Percentiles rank a stretch among this genome's conserved stretches.
Conservation (phyloP, 495 filamentous ascomycete genomes). For the Tuber magnatum region DNA sequence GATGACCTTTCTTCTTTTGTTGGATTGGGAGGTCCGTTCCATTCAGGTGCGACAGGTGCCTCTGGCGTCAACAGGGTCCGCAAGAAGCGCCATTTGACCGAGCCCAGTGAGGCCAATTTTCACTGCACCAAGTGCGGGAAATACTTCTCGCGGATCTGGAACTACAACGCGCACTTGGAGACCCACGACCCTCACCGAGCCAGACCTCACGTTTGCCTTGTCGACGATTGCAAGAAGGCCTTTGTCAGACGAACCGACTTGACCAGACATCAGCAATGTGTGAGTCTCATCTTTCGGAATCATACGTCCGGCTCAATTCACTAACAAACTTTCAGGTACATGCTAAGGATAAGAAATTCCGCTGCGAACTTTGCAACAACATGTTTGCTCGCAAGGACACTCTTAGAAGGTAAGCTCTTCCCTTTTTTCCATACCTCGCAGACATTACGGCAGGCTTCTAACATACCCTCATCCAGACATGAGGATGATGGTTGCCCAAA, state of each 20-base stretch:
- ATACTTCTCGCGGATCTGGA: constrained; percentile 79
- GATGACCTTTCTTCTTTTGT: constrained; percentile 30
- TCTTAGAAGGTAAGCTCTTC: constrained; percentile 57
- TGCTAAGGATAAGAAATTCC: constrained; percentile 62
- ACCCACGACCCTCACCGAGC: constrained; percentile 72
- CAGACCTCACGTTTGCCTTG: constrained; percentile 61
- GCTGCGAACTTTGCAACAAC: constrained; percentile 64
- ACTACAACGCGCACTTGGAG: constrained; percentile 84
- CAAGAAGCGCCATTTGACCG: constrained; percentile 54
- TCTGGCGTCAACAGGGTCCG: constrained; percentile 23
- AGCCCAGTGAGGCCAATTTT: constrained; percentile 67
- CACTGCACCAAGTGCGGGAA: constrained; percentile 69
- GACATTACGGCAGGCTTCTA: constrained; percentile 16
- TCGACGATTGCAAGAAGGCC: constrained; percentile 59
- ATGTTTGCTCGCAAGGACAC: constrained; percentile 79
- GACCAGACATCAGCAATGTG: constrained; percentile 71
- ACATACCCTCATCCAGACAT: constrained; percentile 50
- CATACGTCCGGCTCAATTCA: not conserved
- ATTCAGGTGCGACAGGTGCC: constrained; percentile 16
- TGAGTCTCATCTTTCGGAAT: constrained; percentile 42
- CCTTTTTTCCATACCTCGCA: not conserved
- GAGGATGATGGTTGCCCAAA: constrained; percentile 74
- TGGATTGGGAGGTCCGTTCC: constrained; percentile 21
- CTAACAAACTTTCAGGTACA: constrained; percentile 51
- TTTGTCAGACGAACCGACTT: constrained; percentile 83